phyloP scores from a whole-genome alignment of 2,329 filamentous ascomycete species.

The Fusarium pininemorale region DNA sequence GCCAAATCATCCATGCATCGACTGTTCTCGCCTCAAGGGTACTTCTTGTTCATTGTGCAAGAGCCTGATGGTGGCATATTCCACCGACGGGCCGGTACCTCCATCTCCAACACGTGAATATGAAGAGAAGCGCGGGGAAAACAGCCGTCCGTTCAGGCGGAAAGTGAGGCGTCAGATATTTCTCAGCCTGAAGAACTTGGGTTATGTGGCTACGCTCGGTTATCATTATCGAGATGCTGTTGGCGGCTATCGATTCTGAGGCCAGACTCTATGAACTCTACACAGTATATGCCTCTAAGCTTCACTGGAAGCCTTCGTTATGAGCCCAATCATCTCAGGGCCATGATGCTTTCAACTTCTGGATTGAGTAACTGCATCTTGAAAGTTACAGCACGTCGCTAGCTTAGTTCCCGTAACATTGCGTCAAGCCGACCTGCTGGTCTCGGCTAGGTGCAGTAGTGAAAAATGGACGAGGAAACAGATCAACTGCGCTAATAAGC shows the following conservation, averaged over 20 bases:
- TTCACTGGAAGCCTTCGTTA: conserved; percentile 5
- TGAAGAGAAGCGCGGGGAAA: neutral
- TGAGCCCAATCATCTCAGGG: conserved; percentile 3
- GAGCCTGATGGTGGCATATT: conserved; percentile 19
- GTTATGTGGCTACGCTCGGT: conserved; percentile 6
- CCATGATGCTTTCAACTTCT: conserved; percentile 27
- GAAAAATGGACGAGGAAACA: conserved; percentile 27
- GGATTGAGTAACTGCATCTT: conserved; percentile 7
- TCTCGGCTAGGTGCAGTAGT: conserved; percentile 40
- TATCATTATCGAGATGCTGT: neutral
- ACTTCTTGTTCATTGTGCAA: conserved; percentile 8
- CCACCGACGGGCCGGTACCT: conserved; percentile 10
- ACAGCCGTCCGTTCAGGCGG: conserved; percentile 2
- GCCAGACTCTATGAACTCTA: conserved; percentile 28
- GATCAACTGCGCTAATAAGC: conserved; percentile 35
- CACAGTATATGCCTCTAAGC: neutral
- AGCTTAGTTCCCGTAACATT: conserved; percentile 32
- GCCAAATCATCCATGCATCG: conserved; percentile 20
- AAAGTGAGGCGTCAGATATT: conserved; percentile 32
- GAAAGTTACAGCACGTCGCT: conserved; percentile 1
- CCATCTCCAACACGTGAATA: conserved; percentile 2
- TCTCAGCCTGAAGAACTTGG: conserved; percentile 5
- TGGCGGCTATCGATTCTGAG: conserved; percentile 27
- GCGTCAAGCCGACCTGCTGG: conserved; percentile 38
- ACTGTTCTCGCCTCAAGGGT: neutral